Evolutionary conservation across 2,329 filamentous ascomycete genomes (phyloP), one percentile per base, ranked within the genome.

Genomic region (Bipolaris bicolor): DNA sequence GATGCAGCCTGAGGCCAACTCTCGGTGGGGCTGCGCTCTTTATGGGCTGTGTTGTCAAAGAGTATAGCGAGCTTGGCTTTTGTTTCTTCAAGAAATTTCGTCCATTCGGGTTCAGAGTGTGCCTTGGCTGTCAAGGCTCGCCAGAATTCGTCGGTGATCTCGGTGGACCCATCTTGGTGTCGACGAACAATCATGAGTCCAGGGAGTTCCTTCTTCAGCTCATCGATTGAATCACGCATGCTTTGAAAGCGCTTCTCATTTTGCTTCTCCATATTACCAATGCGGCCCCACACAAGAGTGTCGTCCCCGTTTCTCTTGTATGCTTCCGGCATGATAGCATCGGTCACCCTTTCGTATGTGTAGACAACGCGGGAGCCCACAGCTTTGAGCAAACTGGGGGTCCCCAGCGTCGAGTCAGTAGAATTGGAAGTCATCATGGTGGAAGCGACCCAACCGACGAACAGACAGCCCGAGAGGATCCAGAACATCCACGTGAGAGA

Each of bases 101-200:
- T 84, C 55, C 84, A 88, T 3, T 78, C 36, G 56, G 75, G 1
- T 76, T 73, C 39, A 79, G 64, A 49, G 3, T 76, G 77, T 46
- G 90, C 82, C 55, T 83, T 79, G 51, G 83, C 82, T 22, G 81
- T 79, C 7, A 92, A 71, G 0, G 88, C 88, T 54, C 85, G 79
- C 84, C 86, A 92, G 58, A 92, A 90, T 2, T 86, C 82, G 22
- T 84, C 79, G 0, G 83, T 77, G 15, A 91, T 83, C 20, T 83
- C 75, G 0, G 79, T 74, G 9, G 82, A 80, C 13, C 87, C 88
- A 29, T 83, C 73, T 33, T 77, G 73, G 55, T 82, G 77, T 7
- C 81, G 79, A 13, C 82, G 79, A 62, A 89, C 81, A 57, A 84
- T 82, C 4, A 91, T 77, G 9, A 83, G 65, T 11, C 82, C 79